Base-by-base conservation (phyloP, 768 basidiomycete species). In the Sutorius australiensis region DNA sequence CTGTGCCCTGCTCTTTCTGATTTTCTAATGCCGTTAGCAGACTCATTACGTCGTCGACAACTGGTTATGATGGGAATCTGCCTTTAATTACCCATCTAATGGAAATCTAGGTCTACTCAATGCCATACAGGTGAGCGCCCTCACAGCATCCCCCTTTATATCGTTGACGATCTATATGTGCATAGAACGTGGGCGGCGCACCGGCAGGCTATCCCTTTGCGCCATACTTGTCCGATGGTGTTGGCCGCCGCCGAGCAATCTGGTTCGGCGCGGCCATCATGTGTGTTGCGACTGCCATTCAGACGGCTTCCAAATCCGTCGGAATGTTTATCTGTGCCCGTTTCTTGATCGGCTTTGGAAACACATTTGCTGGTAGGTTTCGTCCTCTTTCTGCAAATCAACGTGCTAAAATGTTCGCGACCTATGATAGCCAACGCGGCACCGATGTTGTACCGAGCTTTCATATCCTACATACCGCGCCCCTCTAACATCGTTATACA, bases 321-420 rank as follows among this genome's bases (percentile, higher is more conserved):
- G 80, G 81, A 50, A 87, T 89, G 83, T 90, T 90, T 73, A 86
- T 89, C 59, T 86, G 84, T 55, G 84, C 88, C 64, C 84, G 88
- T 58, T 86, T 87, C 76, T 73, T 86, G 44, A 84, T 88, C 54
- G 87, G 87, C 50, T 87, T 89, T 64, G 86, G 87, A 54, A 75
- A 88, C 36, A 84, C 84, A 1, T 87, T 87, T 62, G 85, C 85
- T 51, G 75, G 80, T 75, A 59, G 64, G 75, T 61, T 24, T 45
- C 17, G 4, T 24, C 24, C 24, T 24, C 24, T 2, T 24, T 24
- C 24, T 24, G 24, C 4, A 24, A 24, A 24, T 24, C 24, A 24
- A 4, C 24, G 24, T 24, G 24, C 24, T 24, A 24, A 24, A 24
- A 24, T 4, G 24, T 24, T 24, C 24, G 24, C 24, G 24, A 24